phyloP scores from a whole-genome alignment of 2,329 filamentous ascomycete species.

The Cephalotrichum gorgonifer region DNA sequence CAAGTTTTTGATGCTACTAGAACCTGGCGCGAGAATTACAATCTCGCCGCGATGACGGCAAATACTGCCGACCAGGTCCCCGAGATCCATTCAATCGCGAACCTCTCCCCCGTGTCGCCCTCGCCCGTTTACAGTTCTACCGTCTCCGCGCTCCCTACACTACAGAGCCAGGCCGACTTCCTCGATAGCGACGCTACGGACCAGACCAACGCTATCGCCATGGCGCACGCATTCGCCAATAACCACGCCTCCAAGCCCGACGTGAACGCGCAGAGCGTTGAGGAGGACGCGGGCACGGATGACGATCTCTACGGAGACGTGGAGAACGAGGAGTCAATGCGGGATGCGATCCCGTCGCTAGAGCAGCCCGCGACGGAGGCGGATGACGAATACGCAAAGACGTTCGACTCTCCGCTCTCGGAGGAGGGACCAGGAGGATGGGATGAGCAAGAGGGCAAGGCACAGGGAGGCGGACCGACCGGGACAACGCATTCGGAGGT shows the following conservation, averaged over 20 bases:
- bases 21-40: neutral
- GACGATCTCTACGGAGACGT: constrained; percentile 33
- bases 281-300: constrained; percentile 20
- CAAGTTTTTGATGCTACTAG: neutral
- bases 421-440: neutral
- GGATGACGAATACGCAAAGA: constrained; percentile 41
- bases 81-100: constrained; percentile 40
- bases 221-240: neutral
- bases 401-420: constrained; percentile 32
- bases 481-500: constrained; percentile 15
- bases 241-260: constrained; percentile 7
- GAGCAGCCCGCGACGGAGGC: constrained; percentile 17
- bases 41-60: neutral
- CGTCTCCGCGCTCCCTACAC: constrained; percentile 34
- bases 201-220: neutral
- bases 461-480: constrained; percentile 13
- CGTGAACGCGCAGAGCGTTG: constrained; percentile 21
- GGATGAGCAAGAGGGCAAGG: neutral
- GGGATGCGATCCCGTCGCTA: constrained; percentile 13
- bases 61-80: neutral
- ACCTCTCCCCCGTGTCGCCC: constrained; percentile 41
- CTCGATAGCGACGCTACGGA: constrained; percentile 35
- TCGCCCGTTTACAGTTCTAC: constrained; percentile 35
- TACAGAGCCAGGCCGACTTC: constrained; percentile 42
- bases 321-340: constrained; percentile 18